phyloP scores from a whole-genome alignment of 495 filamentous ascomycete genomes.

The Aspergillus homomorphus region DNA sequence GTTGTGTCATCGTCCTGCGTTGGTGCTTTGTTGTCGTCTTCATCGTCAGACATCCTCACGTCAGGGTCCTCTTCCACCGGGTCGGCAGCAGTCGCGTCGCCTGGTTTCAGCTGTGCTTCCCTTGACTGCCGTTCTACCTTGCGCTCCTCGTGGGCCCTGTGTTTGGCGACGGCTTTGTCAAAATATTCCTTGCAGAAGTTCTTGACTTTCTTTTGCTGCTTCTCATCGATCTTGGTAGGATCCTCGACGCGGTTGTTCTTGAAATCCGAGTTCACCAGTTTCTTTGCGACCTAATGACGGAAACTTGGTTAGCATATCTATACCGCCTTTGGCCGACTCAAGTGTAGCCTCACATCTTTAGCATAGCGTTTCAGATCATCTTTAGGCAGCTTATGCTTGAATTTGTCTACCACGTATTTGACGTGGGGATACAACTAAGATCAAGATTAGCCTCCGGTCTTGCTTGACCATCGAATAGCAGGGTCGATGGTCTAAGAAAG shows the following conservation, averaged over 20 bases:
- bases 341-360: constrained; percentile 62
- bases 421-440: constrained; percentile 74
- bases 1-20: constrained; percentile 2
- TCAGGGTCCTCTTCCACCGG: constrained; percentile 39
- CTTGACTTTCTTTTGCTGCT: constrained; percentile 78
- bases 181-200: constrained; percentile 79
- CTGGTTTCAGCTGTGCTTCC: constrained; percentile 24
- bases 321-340: neutral
- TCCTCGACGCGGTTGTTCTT: constrained; percentile 81
- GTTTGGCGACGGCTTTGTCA: constrained; percentile 77
- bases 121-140: constrained; percentile 51
- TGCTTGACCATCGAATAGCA: neutral
- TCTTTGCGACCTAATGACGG: constrained; percentile 61
- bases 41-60: constrained; percentile 57
- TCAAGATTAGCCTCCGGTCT: constrained; percentile 12
- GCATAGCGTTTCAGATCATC: constrained; percentile 85
- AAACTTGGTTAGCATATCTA: constrained; percentile 8
- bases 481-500: neutral
- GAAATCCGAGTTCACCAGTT: constrained; percentile 83
- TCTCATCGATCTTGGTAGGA: constrained; percentile 72
- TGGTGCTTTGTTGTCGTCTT: constrained; percentile 32
- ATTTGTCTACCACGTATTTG: constrained; percentile 81
- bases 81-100: constrained; percentile 20
- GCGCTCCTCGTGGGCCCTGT: constrained; percentile 62
- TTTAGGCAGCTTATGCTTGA: constrained; percentile 75